Base-by-base conservation (phyloP, 805 yeast species). In the Metschnikowia cerradonensis region DNA sequence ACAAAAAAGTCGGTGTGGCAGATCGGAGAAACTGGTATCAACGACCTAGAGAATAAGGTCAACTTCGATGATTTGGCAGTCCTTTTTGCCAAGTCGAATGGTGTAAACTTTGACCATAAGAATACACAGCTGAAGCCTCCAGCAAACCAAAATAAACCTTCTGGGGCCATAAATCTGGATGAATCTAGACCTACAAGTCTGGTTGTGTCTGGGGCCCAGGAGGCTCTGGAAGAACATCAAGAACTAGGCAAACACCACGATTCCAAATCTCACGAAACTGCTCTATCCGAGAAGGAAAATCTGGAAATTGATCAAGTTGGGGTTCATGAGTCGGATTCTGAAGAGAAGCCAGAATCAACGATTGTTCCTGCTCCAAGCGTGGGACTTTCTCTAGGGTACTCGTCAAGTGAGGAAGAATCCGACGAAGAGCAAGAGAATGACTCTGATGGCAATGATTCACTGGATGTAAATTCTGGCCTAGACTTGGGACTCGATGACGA, bases 1-100 rank as follows among this genome's bases (percentile, higher is more conserved):
- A 49, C 53, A 4, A 51, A 52, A 19, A 22, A 46, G 20, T 64
- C 73, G 6, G 67, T 60, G 43, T 71, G 76, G 76, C 75, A 70
- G 56, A 50, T 69, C 23, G 41, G 54, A 14, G 73, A 70, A 41
- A 45, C 70, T 1, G 45, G 47, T 38, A 46, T 49, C 49, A 50
- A 53, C 3, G 56, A 51, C 35, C 60, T 70, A 30, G 51, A 58
- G 1, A 37, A 46, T 6, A 47, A 55, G 30, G 62, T 71, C n/a
- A 61, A 67, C 42, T 68, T 53, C 48, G 69, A 70, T 44, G 63
- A 64, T 30, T 51, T 71, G 10, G 65, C 64, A 13, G 45, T 68
- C 11, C 55, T 71, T 33, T 55, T 65, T 37, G 73, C 65, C 13
- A 60, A 59, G 48, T 58, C 59, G 31, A 57, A 60, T 38, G 72